Evolutionary conservation across 306 rosid genomes (phyloP).

Genomic region (Lathyrus sativus): DNA sequence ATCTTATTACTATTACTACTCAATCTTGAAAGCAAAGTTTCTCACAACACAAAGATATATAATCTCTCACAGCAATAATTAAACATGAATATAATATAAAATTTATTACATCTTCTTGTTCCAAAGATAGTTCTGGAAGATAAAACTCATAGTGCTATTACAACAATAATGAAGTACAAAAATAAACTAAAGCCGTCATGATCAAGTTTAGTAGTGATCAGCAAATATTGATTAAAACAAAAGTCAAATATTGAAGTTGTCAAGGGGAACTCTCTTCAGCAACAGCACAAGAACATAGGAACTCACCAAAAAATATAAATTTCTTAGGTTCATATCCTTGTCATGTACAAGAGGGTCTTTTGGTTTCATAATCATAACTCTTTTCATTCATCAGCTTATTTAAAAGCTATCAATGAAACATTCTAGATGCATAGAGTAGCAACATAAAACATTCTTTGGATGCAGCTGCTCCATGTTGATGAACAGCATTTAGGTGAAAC

Average conservation of each 20-base stretch:
- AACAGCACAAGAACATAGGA: constrained; percentile 34
- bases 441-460: constrained; percentile 4
- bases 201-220: constrained; percentile 28
- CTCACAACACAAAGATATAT: no score
- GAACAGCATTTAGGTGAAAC: not conserved
- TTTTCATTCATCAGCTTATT: constrained; percentile 25
- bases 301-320: constrained; percentile 27
- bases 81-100: no score
- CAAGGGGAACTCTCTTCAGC: constrained; percentile 55
- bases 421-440: constrained; percentile 27
- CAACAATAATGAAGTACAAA: constrained; percentile 11
- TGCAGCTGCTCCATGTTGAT: not conserved
- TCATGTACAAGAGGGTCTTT: constrained; percentile 39
- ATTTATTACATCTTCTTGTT: not conserved
- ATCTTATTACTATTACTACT: no score
- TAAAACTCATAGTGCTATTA: constrained; percentile 34
- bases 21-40: no score
- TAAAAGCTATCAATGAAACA: constrained; percentile 34
- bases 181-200: constrained; percentile 7
- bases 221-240: constrained; percentile 9
- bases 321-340: constrained; percentile 30
- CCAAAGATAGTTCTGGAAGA: constrained; percentile 9
- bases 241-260: constrained; percentile 45
- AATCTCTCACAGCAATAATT: no score
- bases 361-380: constrained; percentile 11